phyloP scores from a whole-genome alignment of 1,139 yeast species.

The Meyerozyma elateridarum region DNA sequence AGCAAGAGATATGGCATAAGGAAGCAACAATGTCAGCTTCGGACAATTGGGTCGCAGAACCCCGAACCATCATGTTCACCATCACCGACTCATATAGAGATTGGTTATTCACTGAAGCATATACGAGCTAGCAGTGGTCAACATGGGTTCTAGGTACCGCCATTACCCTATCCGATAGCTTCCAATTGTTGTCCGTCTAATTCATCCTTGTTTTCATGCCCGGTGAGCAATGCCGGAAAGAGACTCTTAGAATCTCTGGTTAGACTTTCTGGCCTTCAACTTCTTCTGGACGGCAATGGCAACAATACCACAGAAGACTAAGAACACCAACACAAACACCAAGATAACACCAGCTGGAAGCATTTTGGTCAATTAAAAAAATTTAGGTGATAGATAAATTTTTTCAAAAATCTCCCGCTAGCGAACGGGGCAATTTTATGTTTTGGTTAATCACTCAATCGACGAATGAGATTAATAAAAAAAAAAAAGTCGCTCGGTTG shows the following conservation, averaged over 20 bases:
- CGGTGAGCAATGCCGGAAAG: conserved; percentile 1
- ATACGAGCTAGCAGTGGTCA: not conserved
- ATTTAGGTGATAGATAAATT: conserved; percentile 7
- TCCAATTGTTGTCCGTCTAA: not conserved
- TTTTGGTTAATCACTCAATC: conserved; percentile 4
- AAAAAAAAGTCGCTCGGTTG: conserved; percentile 4
- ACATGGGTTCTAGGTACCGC: not conserved
- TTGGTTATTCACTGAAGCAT: conserved; percentile 5
- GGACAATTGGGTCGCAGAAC: no score
- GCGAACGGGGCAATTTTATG: conserved; percentile 5
- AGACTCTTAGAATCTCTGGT: conserved; percentile 42
- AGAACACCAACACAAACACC: conserved; percentile 44
- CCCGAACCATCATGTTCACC: no score
- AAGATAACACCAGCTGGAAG: conserved; percentile 50
- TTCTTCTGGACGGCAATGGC: conserved; percentile 35
- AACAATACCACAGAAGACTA: conserved; percentile 33
- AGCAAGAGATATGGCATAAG: conserved; percentile 2
- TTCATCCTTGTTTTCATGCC: not conserved
- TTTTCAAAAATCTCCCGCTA: conserved; percentile 1
- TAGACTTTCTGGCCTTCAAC: conserved; percentile 39
- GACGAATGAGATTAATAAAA: conserved; percentile 3
- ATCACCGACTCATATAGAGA: no score
- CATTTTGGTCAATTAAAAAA: conserved; percentile 22
- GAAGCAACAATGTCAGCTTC: not conserved
- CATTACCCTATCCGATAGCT: not conserved